phyloP scores from a whole-genome alignment of 2,329 filamentous ascomycete genomes.

The Aspergillus fischeri region DNA sequence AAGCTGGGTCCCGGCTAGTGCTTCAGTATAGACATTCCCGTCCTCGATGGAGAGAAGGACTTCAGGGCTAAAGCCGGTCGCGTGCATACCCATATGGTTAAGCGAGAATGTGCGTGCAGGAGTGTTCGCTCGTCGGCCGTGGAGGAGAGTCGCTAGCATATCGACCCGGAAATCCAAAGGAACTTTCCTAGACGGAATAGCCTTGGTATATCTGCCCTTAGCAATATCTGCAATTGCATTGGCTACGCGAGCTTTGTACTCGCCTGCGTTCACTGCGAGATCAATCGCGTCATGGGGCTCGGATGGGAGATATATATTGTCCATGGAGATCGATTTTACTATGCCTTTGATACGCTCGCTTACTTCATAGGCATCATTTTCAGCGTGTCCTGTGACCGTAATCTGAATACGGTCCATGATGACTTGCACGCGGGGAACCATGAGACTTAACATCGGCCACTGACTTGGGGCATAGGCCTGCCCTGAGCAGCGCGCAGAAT shows the following conservation, averaged over 20 bases:
- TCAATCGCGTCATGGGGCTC: not conserved
- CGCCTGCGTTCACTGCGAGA: not conserved
- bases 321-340: too few relatives aligned
- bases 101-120: constrained; percentile 13
- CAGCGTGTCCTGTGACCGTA: not conserved
- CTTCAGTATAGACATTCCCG: constrained; percentile 11
- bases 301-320: not conserved
- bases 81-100: constrained; percentile 9
- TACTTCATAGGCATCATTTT: not conserved
- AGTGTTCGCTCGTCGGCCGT: constrained; percentile 10
- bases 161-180: constrained; percentile 3
- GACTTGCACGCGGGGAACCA: constrained; percentile 5
- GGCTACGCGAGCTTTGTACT: constrained; percentile 1
- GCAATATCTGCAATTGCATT: constrained; percentile 5
- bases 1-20: constrained; percentile 11
- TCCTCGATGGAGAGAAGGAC: constrained; percentile 11
- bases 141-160: constrained; percentile 12
- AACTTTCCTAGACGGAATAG: constrained; percentile 11
- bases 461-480: constrained; percentile 3
- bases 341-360: not conserved
- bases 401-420: not conserved
- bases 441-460: constrained; percentile 8
- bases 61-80: constrained; percentile 16
- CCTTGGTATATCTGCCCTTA: constrained; percentile 9
- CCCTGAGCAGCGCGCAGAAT: constrained; percentile 6